Evolutionary conservation across 2,329 filamentous ascomycete species (phyloP).

Genomic region (Xylariomycetidae sp.): DNA sequence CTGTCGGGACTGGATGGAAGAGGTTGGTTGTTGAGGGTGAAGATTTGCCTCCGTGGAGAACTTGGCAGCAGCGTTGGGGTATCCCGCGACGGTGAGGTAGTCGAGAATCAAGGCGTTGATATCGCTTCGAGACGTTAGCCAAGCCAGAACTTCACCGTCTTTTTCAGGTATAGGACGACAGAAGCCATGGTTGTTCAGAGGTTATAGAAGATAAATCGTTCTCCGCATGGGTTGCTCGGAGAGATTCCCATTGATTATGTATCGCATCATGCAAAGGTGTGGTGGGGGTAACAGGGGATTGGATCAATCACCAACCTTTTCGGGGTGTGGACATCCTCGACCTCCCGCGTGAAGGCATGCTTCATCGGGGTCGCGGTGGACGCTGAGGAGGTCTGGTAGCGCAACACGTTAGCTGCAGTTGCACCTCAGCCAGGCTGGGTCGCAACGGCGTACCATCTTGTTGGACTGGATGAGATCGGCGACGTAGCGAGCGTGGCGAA

Average conservation of each 20-base stretch:
- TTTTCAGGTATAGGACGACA: too few species aligned
- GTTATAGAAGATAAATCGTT: slow-evolving; percentile 49
- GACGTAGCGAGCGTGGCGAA: slow-evolving; percentile 13
- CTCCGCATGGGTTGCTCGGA: slow-evolving; percentile 94
- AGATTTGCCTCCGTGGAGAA: slow-evolving; percentile 94
- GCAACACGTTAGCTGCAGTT: slow-evolving; percentile 5
- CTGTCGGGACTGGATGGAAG: slow-evolving; percentile 71
- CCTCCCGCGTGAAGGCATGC: slow-evolving; percentile 72
- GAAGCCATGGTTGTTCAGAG: slow-evolving; percentile 18
- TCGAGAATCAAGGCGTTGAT: slow-evolving; percentile 95
- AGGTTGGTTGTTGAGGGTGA: slow-evolving; percentile 62
- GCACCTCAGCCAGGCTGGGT: neutral
- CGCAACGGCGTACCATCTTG: slow-evolving; percentile 16
- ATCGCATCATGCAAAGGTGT: slow-evolving; percentile 41
- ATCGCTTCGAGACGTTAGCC: slow-evolving; percentile 53
- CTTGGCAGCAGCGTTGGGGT: slow-evolving; percentile 84
- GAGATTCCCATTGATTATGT: slow-evolving; percentile 99
- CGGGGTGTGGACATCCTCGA: slow-evolving; percentile 77
- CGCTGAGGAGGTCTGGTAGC: slow-evolving; percentile 59
- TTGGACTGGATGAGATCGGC: slow-evolving; percentile 12
- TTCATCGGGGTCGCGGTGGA: slow-evolving; percentile 66
- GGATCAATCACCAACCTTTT: slow-evolving; percentile 70
- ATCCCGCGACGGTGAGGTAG: slow-evolving; percentile 93
- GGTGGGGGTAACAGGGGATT: slow-evolving; percentile 8
- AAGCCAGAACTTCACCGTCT: slow-evolving; percentile 2